Evolutionary conservation across 2,329 filamentous ascomycete genomes (phyloP).

Genomic region (Elsinoe necatrix): DNA sequence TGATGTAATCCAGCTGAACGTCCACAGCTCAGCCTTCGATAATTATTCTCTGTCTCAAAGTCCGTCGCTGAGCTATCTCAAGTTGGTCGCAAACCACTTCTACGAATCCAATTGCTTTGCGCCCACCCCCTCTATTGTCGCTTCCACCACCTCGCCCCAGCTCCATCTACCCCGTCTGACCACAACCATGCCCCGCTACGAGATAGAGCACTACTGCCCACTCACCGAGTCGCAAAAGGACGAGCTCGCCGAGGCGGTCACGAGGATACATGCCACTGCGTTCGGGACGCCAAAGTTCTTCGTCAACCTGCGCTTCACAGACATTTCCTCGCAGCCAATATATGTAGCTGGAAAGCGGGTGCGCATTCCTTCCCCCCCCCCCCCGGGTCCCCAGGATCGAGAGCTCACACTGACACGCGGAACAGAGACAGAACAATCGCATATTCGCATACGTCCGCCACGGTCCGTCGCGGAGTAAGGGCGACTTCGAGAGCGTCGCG

Average conservation of each 20-base stretch:
- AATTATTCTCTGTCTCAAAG: neutral
- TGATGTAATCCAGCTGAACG: slow-evolving; percentile 9
- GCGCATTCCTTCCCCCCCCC: neutral
- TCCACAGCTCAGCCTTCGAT: neutral
- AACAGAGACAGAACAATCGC: slow-evolving; percentile 24
- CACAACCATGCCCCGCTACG: slow-evolving; percentile 37
- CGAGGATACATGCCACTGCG: slow-evolving; percentile 34
- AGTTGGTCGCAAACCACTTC: neutral
- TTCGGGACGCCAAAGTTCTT: slow-evolving; percentile 38
- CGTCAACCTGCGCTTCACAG: slow-evolving; percentile 37
- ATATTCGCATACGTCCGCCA: slow-evolving; percentile 31
- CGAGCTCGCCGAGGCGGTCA: slow-evolving; percentile 34
- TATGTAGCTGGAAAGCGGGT: slow-evolving; percentile 33
- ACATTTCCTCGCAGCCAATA: slow-evolving; percentile 20
- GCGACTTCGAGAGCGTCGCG: slow-evolving; percentile 27
- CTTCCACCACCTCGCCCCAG: neutral
- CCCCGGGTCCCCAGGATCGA: no score
- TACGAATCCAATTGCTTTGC: neutral
- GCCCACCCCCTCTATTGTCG: neutral
- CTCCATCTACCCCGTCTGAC: neutral
- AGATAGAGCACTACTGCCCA: slow-evolving; percentile 33
- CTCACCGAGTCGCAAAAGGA: slow-evolving; percentile 31
- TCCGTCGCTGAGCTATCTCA: neutral
- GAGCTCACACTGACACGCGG: neutral
- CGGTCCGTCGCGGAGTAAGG: slow-evolving; percentile 26